Evolutionary conservation across 257 asterid species (phyloP).

Genomic region (Eucommia ulmoides): DNA sequence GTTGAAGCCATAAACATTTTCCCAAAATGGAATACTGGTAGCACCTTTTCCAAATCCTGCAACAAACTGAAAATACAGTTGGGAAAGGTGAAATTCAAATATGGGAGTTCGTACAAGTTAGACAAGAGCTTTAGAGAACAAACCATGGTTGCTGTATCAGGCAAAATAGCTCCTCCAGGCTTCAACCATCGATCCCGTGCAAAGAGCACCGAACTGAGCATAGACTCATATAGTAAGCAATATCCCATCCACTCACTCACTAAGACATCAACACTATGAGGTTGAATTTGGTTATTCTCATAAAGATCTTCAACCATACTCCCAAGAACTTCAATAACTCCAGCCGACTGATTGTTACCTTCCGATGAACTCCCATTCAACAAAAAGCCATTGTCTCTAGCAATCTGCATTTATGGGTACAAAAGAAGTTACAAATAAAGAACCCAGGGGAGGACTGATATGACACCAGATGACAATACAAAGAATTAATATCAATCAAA

Average conservation of each 20-base stretch:
- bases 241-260: slow-evolving; percentile 99
- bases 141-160: slow-evolving; percentile 93
- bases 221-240: slow-evolving; percentile 91
- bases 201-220: slow-evolving; percentile 77
- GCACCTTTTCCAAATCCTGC: slow-evolving; percentile 96
- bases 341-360: slow-evolving; percentile 17
- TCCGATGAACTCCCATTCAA: slow-evolving; percentile 14
- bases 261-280: slow-evolving; percentile 69
- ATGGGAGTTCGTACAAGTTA: neutral
- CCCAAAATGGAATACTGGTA: slow-evolving; percentile 89
- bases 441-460: too few species aligned
- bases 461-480: slow-evolving; percentile 2
- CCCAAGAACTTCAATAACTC: slow-evolving; percentile 61
- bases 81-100: slow-evolving; percentile 5
- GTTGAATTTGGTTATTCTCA: slow-evolving; percentile 26
- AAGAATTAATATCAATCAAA: slow-evolving; percentile 4
- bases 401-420: slow-evolving; percentile 38
- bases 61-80: slow-evolving; percentile 40
- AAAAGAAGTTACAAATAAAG: slow-evolving; percentile 1
- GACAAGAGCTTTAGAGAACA: slow-evolving; percentile 5
- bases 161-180: slow-evolving; percentile 93
- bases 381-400: slow-evolving; percentile 58
- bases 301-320: slow-evolving; percentile 86
- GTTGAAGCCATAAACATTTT: slow-evolving; percentile 76
- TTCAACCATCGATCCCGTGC: slow-evolving; percentile 96